Percentiles rank a stretch among this genome's conserved stretches.
Conservation (phyloP, 768 basidiomycete species). For the Cystobasidiopsis lactophilus region DNA sequence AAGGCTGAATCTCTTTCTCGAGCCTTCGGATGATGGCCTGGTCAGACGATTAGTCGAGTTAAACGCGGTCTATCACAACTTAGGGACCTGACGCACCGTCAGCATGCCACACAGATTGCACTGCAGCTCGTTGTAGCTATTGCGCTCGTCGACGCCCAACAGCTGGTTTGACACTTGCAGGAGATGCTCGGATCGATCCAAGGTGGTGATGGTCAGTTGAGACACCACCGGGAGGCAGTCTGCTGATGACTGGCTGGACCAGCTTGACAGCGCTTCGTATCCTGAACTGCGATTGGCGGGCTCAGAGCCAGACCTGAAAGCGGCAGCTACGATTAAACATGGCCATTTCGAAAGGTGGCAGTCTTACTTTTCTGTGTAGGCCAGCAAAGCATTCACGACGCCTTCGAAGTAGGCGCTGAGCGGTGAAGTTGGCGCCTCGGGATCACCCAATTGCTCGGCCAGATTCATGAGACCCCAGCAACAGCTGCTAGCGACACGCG, state of each 20-base stretch:
- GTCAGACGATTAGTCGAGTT: not conserved
- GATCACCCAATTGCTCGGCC: conserved; percentile 62
- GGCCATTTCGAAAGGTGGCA: not conserved
- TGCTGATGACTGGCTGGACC: conserved; percentile 52
- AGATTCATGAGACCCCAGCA: conserved; percentile 95
- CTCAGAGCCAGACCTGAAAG: conserved; percentile 48
- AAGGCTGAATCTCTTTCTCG: conserved; percentile 54
- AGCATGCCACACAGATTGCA: conserved; percentile 81
- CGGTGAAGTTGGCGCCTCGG: conserved; percentile 40
- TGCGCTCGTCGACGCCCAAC: conserved; percentile 79
- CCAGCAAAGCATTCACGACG: conserved; percentile 58
- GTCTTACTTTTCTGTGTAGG: conserved; percentile 57
- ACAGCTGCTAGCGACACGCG: conserved; percentile 74
- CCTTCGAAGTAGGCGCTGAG: conserved; percentile 76
- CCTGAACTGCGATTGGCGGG: conserved; percentile 82
- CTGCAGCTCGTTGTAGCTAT: conserved; percentile 97
- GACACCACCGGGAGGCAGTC: conserved; percentile 65
- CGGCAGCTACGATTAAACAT: no score
- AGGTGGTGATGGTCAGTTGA: conserved; percentile 54
- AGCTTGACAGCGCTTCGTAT: conserved; percentile 82
- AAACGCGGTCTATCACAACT: conserved; percentile 11
- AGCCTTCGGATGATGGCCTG: conserved; percentile 73
- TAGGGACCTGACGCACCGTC: conserved; percentile 40
- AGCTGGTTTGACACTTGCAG: conserved; percentile 77
- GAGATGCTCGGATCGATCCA: conserved; percentile 77